Evolutionary conservation across 129 eudicot species (phyloP).

Genomic region (Rutidosis leptorrhynchoides): DNA sequence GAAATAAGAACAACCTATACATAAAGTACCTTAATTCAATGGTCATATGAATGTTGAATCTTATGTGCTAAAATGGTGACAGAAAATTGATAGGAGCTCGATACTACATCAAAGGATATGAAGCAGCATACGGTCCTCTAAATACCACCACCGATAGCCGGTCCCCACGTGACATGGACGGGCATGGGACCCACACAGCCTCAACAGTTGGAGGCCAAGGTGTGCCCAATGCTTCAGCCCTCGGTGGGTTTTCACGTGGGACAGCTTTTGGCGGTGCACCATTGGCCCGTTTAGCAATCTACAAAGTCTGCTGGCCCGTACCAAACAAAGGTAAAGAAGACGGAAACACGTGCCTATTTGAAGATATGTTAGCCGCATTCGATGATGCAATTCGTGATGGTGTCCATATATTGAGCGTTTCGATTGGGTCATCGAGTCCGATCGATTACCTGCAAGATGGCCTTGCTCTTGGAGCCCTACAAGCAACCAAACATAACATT

Average conservation of each 20-base stretch:
- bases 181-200: conserved; percentile 97
- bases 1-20: neutral
- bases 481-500: conserved; percentile 62
- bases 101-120: conserved; percentile 76
- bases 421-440: conserved; percentile 57
- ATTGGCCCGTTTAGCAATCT: conserved; percentile 65
- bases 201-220: conserved; percentile 76
- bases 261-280: conserved; percentile 97
- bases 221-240: conserved; percentile 53
- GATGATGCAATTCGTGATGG: conserved; percentile 94
- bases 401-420: conserved; percentile 71
- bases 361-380: conserved; percentile 86
- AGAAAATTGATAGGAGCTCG: conserved; percentile 95
- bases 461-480: conserved; percentile 81
- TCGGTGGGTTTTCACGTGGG: conserved; percentile 75
- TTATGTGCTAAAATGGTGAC: conserved; percentile 8
- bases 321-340: conserved; percentile 59
- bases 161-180: conserved; percentile 93
- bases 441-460: conserved; percentile 39
- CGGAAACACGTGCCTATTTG: conserved; percentile 75
- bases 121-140: conserved; percentile 53
- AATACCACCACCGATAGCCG: conserved; percentile 53
- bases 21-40: too few relatives aligned
- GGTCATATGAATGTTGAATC: neutral
- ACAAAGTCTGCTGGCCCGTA: conserved; percentile 87